Conservation (phyloP, 495 filamentous ascomycete species). For the Letharia columbiana region DNA sequence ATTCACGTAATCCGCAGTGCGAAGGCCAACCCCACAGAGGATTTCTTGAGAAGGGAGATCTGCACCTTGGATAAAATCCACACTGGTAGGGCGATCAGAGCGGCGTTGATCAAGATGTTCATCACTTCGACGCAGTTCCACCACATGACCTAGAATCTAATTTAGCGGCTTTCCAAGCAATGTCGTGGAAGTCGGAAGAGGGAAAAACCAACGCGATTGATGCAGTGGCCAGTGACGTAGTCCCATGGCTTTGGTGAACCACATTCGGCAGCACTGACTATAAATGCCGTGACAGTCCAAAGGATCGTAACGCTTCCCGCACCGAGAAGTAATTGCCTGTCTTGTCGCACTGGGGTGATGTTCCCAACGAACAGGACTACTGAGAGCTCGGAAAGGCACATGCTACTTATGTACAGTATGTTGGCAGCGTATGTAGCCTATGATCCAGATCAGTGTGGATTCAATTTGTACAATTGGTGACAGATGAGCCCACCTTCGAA, state of each 20-base stretch:
- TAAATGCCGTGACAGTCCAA: slow-evolving; percentile 4
- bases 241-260: slow-evolving; percentile 3
- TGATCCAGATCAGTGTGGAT: not conserved
- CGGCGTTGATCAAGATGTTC: slow-evolving; percentile 38
- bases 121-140: slow-evolving; percentile 35
- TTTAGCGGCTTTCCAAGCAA: not conserved
- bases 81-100: slow-evolving; percentile 33
- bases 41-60: slow-evolving; percentile 30
- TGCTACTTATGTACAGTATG: slow-evolving; percentile 26
- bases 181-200: not conserved
- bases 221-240: not conserved
- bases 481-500: not conserved
- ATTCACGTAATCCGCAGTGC: slow-evolving; percentile 34
- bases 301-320: slow-evolving; percentile 4
- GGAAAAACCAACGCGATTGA: not conserved
- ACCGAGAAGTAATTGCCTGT: slow-evolving; percentile 21
- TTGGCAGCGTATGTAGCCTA: slow-evolving; percentile 28
- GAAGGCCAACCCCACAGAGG: slow-evolving; percentile 30
- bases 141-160: slow-evolving; percentile 22
- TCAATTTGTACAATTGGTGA: not conserved
- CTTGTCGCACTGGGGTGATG: slow-evolving; percentile 27
- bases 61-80: slow-evolving; percentile 34
- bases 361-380: slow-evolving; percentile 28
- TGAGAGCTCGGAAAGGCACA: slow-evolving; percentile 28
- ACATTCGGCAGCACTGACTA: slow-evolving; percentile 1